phyloP scores from a whole-genome alignment of 331 rosid genomes.

The Acacia pycnantha region DNA sequence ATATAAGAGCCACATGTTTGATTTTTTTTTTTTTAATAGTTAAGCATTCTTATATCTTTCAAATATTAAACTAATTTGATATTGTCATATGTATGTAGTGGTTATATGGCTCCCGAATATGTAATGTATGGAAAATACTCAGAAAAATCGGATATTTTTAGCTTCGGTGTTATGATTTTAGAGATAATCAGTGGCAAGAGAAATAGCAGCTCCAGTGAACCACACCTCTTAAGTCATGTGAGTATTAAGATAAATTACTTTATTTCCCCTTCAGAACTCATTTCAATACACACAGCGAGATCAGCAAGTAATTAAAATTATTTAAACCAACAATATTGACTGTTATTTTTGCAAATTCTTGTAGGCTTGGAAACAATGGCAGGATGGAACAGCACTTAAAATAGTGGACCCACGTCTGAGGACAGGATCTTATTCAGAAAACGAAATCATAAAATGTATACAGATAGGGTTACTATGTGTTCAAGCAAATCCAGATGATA shows the following conservation, averaged over 20 bases:
- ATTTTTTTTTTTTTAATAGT: no score
- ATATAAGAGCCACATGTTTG: no score
- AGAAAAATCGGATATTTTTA: slow-evolving; percentile 54
- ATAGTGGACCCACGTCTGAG: slow-evolving; percentile 40
- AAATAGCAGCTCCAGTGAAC: slow-evolving; percentile 35
- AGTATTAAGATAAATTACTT: slow-evolving; percentile 21
- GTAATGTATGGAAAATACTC: slow-evolving; percentile 57
- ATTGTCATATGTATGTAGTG: background rate
- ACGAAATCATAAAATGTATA: slow-evolving; percentile 38
- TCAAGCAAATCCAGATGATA: background rate
- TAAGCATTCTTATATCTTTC: background rate
- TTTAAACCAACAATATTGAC: background rate
- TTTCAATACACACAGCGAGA: background rate
- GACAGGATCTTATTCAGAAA: slow-evolving; percentile 34
- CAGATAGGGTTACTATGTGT: slow-evolving; percentile 32
- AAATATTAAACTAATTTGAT: background rate
- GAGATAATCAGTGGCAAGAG: slow-evolving; percentile 61
- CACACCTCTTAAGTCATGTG: slow-evolving; percentile 58
- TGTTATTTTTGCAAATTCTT: background rate
- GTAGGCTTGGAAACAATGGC: slow-evolving; percentile 53
- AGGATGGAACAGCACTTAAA: slow-evolving; percentile 20
- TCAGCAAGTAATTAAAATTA: background rate
- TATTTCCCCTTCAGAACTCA: background rate
- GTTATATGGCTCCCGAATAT: slow-evolving; percentile 67
- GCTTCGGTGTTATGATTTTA: slow-evolving; percentile 60